phyloP scores from a whole-genome alignment of 2,329 filamentous ascomycete genomes.

The Hirsutella minnesotensis region DNA sequence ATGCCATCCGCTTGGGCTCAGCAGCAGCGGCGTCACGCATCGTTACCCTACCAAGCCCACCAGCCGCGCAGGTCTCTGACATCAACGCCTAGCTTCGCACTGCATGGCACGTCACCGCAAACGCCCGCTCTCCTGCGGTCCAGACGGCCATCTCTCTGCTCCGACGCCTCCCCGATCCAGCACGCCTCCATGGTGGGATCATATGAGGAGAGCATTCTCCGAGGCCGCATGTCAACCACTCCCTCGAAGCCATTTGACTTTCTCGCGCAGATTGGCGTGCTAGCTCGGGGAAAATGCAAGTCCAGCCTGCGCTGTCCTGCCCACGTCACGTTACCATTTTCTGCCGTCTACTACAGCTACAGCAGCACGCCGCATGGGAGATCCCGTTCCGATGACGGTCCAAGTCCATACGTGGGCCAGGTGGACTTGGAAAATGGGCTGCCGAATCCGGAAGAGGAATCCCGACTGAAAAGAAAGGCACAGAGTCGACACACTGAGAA shows the following conservation, averaged over 20 bases:
- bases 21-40: conserved; percentile 43
- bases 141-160: conserved; percentile 58
- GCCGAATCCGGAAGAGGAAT: conserved; percentile 35
- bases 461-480: conserved; percentile 34
- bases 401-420: conserved; percentile 89
- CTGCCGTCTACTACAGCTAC: conserved; percentile 94
- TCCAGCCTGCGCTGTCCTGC: conserved; percentile 72
- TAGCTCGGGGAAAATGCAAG: conserved; percentile 84
- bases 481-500: conserved; percentile 31
- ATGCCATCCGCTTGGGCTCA: conserved; percentile 11
- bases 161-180: conserved; percentile 66
- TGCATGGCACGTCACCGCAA: conserved; percentile 32
- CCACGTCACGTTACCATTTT: conserved; percentile 83
- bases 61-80: conserved; percentile 66
- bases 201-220: conserved; percentile 92
- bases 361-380: conserved; percentile 52
- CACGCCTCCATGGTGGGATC: conserved; percentile 96
- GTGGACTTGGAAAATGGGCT: conserved; percentile 83
- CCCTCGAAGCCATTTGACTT: conserved; percentile 90
- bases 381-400: conserved; percentile 65
- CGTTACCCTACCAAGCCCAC: conserved; percentile 62
- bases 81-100: conserved; percentile 34
- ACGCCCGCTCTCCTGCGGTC: conserved; percentile 39
- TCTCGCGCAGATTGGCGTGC: conserved; percentile 85
- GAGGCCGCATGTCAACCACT: conserved; percentile 91